Conservation (phyloP, 208 protist genomes). For the Leishmania braziliensis region DNA sequence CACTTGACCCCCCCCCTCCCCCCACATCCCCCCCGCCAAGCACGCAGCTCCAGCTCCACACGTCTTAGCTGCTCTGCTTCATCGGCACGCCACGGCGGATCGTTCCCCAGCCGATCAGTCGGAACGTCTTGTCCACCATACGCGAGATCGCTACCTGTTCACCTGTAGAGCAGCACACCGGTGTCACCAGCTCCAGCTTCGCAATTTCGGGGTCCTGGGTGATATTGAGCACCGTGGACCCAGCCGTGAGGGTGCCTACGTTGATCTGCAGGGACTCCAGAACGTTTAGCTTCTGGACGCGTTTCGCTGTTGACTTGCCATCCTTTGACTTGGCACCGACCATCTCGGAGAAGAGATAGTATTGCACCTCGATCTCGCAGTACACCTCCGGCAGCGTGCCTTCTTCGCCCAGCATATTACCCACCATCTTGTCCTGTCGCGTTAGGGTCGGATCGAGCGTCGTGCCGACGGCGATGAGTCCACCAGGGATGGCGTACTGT, state of each 20-base stretch:
- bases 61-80: conserved; percentile 12
- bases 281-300: conserved; percentile 94
- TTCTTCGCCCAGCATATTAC: conserved; percentile 92
- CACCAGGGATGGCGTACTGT: conserved; percentile 99
- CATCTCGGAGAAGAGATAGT: conserved; percentile 97
- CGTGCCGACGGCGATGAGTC: conserved; percentile 99
- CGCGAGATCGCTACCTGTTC: conserved; percentile 98
- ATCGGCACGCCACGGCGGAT: conserved; percentile 83
- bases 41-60: too few species aligned
- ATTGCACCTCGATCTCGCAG: conserved; percentile 97
- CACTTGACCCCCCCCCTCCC: too few species aligned
- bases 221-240: conserved; percentile 94
- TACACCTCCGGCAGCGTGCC: conserved; percentile 97
- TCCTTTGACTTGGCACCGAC: conserved; percentile 88
- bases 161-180: conserved; percentile 96
- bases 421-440: conserved; percentile 98
- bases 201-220: conserved; percentile 94
- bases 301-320: conserved; percentile 59
- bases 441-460: conserved; percentile 99
- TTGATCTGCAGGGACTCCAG: conserved; percentile 99
- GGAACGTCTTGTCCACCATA: conserved; percentile 97
- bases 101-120: conserved; percentile 96
- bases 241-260: conserved; percentile 98
- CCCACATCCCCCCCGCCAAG: too few species aligned
- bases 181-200: conserved; percentile 95